phyloP scores from a whole-genome alignment of 176 grass and related monocot species.

The Zoysia pacifica region DNA sequence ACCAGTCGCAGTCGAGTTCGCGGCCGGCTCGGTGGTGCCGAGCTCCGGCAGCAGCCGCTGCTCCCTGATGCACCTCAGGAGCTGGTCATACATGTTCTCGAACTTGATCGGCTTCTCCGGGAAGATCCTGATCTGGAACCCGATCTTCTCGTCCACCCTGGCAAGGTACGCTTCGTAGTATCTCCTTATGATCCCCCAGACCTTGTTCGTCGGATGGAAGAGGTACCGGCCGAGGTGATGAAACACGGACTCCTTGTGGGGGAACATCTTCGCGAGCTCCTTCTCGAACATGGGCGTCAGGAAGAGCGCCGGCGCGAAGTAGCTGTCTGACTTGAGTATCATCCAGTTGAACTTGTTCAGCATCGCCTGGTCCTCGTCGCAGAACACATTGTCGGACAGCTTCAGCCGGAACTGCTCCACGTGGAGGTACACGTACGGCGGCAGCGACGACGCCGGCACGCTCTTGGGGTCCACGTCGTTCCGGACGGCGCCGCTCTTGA shows the following conservation, averaged over 20 bases:
- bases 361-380: slow-evolving; percentile 63
- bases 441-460: slow-evolving; percentile 46
- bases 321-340: slow-evolving; percentile 79
- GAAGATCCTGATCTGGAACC: slow-evolving; percentile 81
- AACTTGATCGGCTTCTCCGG: slow-evolving; percentile 63
- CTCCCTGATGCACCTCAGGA: slow-evolving; percentile 61
- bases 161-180: slow-evolving; percentile 82
- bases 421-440: slow-evolving; percentile 73
- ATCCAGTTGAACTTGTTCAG: slow-evolving; percentile 83
- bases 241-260: slow-evolving; percentile 61
- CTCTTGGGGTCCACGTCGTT: slow-evolving; percentile 3
- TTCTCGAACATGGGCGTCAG: slow-evolving; percentile 59
- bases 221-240: slow-evolving; percentile 81
- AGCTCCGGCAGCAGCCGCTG: slow-evolving; percentile 67
- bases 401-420: slow-evolving; percentile 50
- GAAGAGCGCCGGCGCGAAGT: slow-evolving; percentile 83
- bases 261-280: slow-evolving; percentile 66
- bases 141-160: slow-evolving; percentile 72
- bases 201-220: slow-evolving; percentile 66
- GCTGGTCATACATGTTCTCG: slow-evolving; percentile 83
- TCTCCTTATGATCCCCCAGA: slow-evolving; percentile 64
- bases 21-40: slow-evolving; percentile 17
- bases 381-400: slow-evolving; percentile 72
- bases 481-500: slow-evolving; percentile 44
- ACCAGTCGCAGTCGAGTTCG: neutral